Evolutionary conservation across 2,329 filamentous ascomycete genomes (phyloP).

Genomic region (Myriosclerotinia scirpicola): DNA sequence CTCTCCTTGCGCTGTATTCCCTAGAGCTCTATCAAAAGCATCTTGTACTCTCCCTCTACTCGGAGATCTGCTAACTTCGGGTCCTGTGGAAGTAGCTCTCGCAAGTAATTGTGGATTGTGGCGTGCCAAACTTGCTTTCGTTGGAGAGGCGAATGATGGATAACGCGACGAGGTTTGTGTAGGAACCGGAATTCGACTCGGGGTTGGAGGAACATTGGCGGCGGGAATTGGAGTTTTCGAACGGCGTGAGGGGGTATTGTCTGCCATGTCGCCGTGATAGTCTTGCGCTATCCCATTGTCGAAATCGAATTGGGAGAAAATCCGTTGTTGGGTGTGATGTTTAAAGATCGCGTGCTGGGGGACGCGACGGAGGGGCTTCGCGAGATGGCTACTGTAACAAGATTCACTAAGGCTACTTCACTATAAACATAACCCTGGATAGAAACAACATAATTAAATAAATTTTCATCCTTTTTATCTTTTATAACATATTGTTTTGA

Average conservation of each 20-base stretch:
- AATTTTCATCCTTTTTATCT: neutral
- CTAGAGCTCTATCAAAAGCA: conserved; percentile 35
- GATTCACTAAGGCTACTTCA: neutral
- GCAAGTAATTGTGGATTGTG: conserved; percentile 59
- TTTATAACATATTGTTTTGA: neutral
- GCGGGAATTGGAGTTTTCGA: conserved; percentile 18
- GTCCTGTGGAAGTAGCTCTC: conserved; percentile 41
- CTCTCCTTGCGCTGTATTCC: conserved; percentile 27
- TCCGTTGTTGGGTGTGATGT: neutral
- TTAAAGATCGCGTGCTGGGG: conserved; percentile 7
- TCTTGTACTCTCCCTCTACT: conserved; percentile 38
- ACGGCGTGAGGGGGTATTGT: conserved; percentile 21
- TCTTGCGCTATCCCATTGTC: conserved; percentile 12
- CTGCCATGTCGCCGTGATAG: conserved; percentile 10
- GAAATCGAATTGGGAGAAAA: neutral
- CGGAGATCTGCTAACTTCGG: conserved; percentile 39
- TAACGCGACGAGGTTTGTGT: conserved; percentile 31
- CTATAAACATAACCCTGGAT: neutral
- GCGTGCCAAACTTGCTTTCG: conserved; percentile 61
- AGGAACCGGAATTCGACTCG: conserved; percentile 38
- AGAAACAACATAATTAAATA: neutral
- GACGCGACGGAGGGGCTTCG: conserved; percentile 22
- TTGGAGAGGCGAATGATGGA: conserved; percentile 67
- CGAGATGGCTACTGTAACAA: neutral
- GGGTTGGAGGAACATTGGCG: conserved; percentile 45